Conservation (phyloP, 371 early-diverging fungal genomes). For the Apophysomyces trapeziformis region DNA sequence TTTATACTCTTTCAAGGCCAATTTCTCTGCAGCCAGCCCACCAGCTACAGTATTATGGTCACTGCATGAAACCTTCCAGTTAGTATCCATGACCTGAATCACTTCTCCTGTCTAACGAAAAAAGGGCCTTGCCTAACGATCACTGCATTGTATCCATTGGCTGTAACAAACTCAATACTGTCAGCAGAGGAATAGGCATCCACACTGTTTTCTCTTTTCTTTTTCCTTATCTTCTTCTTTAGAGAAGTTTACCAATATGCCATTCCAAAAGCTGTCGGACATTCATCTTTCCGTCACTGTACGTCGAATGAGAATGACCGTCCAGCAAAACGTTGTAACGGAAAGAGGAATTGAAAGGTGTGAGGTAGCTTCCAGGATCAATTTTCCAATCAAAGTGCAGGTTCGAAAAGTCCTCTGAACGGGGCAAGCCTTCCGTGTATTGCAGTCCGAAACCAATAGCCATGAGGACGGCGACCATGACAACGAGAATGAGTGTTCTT, state of each 20-base stretch:
- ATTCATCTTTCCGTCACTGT: slow-evolving; percentile 72
- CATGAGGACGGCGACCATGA: slow-evolving; percentile 38
- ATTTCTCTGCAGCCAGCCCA: slow-evolving; percentile 63
- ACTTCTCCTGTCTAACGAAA: too few relatives aligned
- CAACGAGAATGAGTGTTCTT: slow-evolving; percentile 28
- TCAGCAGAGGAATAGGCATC: background rate
- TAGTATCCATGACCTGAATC: too few relatives aligned
- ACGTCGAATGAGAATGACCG: slow-evolving; percentile 72
- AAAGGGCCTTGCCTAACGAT: slow-evolving; percentile 53
- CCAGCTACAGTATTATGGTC: slow-evolving; percentile 80
- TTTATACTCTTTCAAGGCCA: slow-evolving; percentile 59
- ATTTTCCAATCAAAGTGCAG: slow-evolving; percentile 62
- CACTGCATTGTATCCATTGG: slow-evolving; percentile 79
- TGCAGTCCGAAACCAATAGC: slow-evolving; percentile 44
- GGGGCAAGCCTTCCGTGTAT: slow-evolving; percentile 45
- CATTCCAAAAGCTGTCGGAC: slow-evolving; percentile 67
- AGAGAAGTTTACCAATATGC: slow-evolving; percentile 55
- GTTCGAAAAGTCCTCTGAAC: slow-evolving; percentile 35
- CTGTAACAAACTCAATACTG: slow-evolving; percentile 24
- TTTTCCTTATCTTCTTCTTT: too few relatives aligned
- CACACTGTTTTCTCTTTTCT: background rate
- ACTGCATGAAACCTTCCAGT: slow-evolving; percentile 25
- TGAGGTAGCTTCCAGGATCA: slow-evolving; percentile 60
- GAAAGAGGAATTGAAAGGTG: slow-evolving; percentile 61
- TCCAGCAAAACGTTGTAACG: slow-evolving; percentile 70